Base-by-base conservation (phyloP, 2,329 filamentous ascomycete genomes). In the Dichotomopilus funicola region DNA sequence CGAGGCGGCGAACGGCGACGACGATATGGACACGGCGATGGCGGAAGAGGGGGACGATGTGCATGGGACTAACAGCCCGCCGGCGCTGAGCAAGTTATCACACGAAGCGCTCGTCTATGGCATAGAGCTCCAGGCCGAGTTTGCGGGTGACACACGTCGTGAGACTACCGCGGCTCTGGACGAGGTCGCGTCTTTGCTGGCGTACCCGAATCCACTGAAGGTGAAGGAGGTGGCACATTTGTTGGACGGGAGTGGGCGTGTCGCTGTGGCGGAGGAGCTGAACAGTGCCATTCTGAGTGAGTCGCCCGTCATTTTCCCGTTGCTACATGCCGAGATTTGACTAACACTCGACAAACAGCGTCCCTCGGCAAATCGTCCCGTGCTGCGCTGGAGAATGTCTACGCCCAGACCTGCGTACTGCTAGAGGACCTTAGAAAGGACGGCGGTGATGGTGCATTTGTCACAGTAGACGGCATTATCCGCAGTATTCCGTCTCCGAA, bases 231-330 rank as follows among this genome's bases (percentile, higher is more conserved):
- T 96, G 56, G 85, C 86, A 12, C 86, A 89, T 66, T 74, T 96
- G 57, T 75, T 99, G 55, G 89, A 95, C 64, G 78, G 81, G 41
- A 82, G 80, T 51, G 90, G 89, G 1, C 78, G 94, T 44, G 82
- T 85, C 13, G 78, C 83, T 13, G 89, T 97, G 42, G 91, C 91
- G 7, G 94, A 99, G 73, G 91, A 96, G 70, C 76, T 99, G 55
- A 97, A 97, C 71, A 89, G 89, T 58, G 91, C 90, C 47, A 96
- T 99, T 64, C 71, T 99, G 58, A 84, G 91, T 95, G 74, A 85
- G 78, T 49, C 9, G 19, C 19, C 53, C 13, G 31, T 33, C 13
- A 54, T 33, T 44, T 54, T 53, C 19, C 19, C 19, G 19, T 27
- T 27, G 19, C 19, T 27, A 3, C 19, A 27, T 27, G 19, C 19